A percentile compares a stretch with the other conserved stretches of the same genome.
Evolutionary conservation across 148 eudicot species (phyloP).

Genomic region (Linanthus parryae): DNA sequence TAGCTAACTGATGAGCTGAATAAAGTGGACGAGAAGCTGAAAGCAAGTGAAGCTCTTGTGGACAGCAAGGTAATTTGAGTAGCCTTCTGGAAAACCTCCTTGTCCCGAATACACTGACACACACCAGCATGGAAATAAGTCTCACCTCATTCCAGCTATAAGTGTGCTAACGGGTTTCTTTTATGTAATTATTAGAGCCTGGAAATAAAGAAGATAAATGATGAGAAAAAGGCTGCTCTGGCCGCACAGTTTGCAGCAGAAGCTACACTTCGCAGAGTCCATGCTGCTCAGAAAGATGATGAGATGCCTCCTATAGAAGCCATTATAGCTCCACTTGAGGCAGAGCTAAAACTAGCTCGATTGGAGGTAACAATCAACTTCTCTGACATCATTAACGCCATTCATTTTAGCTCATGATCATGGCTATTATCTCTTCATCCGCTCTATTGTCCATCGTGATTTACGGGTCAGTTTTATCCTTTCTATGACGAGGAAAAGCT

Average conservation of each 20-base stretch:
- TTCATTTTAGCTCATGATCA: not conserved
- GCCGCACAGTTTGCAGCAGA: constrained; percentile 99
- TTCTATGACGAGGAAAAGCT: too few species aligned
- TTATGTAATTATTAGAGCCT: constrained; percentile 64
- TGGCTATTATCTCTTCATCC: too few species aligned
- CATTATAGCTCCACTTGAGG: constrained; percentile 89
- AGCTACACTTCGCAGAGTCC: constrained; percentile 97
- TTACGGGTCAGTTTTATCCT: too few species aligned
- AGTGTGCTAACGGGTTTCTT: constrained; percentile 8
- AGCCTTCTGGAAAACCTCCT: too few species aligned
- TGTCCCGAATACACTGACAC: too few species aligned
- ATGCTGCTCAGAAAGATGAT: constrained; percentile 93
- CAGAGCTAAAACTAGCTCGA: constrained; percentile 79
- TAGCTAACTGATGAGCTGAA: constrained; percentile 74
- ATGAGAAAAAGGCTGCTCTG: constrained; percentile 81
- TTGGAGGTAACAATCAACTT: constrained; percentile 48
- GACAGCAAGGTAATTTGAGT: constrained; percentile 77
- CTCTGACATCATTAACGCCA: not conserved
- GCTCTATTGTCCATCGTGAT: too few species aligned
- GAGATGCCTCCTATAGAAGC: constrained; percentile 98
- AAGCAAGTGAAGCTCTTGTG: constrained; percentile 63
- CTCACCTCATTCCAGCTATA: too few species aligned
- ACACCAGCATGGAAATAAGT: too few species aligned
- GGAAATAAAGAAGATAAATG: constrained; percentile 76
- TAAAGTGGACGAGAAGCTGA: constrained; percentile 75